A percentile compares a stretch with the other conserved stretches of the same genome.
phyloP scores from a whole-genome alignment of 257 asterid species.

The Anisodus tanguticus region DNA sequence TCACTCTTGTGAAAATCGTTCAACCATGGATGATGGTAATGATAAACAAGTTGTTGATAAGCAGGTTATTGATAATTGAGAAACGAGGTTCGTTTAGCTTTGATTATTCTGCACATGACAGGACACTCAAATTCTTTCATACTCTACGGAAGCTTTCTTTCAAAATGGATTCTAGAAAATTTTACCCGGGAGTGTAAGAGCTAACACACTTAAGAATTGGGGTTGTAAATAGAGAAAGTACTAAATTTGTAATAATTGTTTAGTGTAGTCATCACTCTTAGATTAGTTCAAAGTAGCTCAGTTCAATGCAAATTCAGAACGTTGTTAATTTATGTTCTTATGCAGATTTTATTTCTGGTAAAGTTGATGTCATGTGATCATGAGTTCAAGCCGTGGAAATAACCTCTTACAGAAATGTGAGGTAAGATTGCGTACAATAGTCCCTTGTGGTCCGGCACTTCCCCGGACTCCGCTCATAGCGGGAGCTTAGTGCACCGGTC shows the following conservation, averaged over 20 bases:
- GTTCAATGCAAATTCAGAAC: neutral
- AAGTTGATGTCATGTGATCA: no score
- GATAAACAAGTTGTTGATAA: slow-evolving; percentile 46
- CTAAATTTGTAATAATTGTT: neutral
- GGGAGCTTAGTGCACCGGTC: no score
- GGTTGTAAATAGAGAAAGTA: neutral
- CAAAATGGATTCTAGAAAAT: neutral
- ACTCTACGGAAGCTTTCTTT: neutral
- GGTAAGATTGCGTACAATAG: no score
- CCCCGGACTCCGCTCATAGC: no score
- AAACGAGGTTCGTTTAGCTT: neutral
- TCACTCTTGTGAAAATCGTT: neutral
- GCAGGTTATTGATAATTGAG: slow-evolving; percentile 41
- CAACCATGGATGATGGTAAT: slow-evolving; percentile 29
- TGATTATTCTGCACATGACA: neutral
- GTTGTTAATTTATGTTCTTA: neutral
- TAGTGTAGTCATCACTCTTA: neutral
- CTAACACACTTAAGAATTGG: slow-evolving; percentile 17
- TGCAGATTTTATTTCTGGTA: no score
- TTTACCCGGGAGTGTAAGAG: neutral
- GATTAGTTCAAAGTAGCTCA: neutral
- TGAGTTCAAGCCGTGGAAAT: no score
- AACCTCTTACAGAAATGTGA: no score
- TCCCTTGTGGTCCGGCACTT: no score
- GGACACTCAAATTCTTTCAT: neutral